Base-by-base conservation (phyloP, 2,329 filamentous ascomycete genomes). In the Verticillium albo-atrum region DNA sequence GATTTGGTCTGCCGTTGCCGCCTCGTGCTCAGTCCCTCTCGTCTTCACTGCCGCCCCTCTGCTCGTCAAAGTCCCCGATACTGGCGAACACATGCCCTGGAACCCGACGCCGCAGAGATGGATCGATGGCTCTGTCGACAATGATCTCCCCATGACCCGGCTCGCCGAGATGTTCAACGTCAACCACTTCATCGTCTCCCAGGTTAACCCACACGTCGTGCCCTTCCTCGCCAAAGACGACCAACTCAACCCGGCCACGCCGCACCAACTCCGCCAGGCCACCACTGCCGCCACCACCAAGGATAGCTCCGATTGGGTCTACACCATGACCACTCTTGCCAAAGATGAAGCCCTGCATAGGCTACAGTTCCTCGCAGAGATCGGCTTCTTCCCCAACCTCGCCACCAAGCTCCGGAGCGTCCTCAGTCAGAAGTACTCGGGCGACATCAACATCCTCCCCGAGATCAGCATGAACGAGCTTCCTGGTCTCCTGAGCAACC, bases 81-180 rank as follows among this genome's bases (percentile, higher is more conserved):
- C 92, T 0, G 90, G 90, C 25, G 82, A 89, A 64, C 86, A 90
- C 34, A 83, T 86, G 17, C 88, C 90, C 0, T 97, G 93, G 93
- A 93, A 95, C 66, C 90, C 92, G 15, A 89, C 89, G 3, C 89
- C 91, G 28, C 90, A 92, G 70, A 86, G 86, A 64, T 97, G 91
- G 84, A 96, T 98, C 56, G 94, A 98, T 71, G 94, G 94, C 1
- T 97, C 93, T 1, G 91, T 98, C 25, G 92, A 97, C 70, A 95
- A 95, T 61, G 94, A 98, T 72, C 79, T 98, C 3, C 94, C 94
- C 2, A 96, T 96, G 86, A 92, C 89, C 23, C 86, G 91, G 2
- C 80, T 98, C 17, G 88, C 92, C 1, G 92, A 97, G 70, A 93
- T 97, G 89, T 97, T 97, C 79, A 97, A 97, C 69, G 93, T 97